These are phyloP conservation scores for Eutrema heterophyllum DNA, from an alignment of 345 rosid species.

Conservation along the genomic window DNA sequence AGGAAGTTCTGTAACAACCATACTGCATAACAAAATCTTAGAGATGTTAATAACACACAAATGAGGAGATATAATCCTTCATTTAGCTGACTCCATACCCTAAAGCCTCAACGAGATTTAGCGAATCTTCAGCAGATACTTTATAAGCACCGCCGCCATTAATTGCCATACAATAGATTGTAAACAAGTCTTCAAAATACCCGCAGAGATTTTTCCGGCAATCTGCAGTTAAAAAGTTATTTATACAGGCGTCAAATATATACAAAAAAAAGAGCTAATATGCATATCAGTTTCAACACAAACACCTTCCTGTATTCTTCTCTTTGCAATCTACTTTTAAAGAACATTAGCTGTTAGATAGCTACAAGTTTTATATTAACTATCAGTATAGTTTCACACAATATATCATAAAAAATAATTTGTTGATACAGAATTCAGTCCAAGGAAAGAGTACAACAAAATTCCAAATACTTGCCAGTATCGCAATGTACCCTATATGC, in stretches of 20 bases:
- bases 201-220: conserved; percentile 86
- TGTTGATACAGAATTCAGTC: conserved; percentile 4
- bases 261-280: neutral
- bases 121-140: conserved; percentile 87
- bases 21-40: conserved; percentile 48
- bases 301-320: conserved; percentile 10
- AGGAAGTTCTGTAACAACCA: conserved; percentile 93
- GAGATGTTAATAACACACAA: conserved; percentile 23
- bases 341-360: conserved; percentile 16
- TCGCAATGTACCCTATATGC: conserved; percentile 32
- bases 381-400: conserved; percentile 10
- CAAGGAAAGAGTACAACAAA: conserved; percentile 18
- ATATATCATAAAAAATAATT: neutral
- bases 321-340: conserved; percentile 10
- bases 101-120: conserved; percentile 92
- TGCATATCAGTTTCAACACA: conserved; percentile 1
- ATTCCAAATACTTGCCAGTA: conserved; percentile 30
- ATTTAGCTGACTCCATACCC: conserved; percentile 43
- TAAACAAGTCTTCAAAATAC: conserved; percentile 72
- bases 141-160: conserved; percentile 77
- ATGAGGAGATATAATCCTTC: conserved; percentile 9
- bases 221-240: conserved; percentile 46
- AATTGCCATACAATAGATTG: conserved; percentile 72
- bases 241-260: neutral
- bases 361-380: neutral